Conservation (phyloP, 2,329 filamentous ascomycete genomes). For the Atkinsonella texensis region DNA sequence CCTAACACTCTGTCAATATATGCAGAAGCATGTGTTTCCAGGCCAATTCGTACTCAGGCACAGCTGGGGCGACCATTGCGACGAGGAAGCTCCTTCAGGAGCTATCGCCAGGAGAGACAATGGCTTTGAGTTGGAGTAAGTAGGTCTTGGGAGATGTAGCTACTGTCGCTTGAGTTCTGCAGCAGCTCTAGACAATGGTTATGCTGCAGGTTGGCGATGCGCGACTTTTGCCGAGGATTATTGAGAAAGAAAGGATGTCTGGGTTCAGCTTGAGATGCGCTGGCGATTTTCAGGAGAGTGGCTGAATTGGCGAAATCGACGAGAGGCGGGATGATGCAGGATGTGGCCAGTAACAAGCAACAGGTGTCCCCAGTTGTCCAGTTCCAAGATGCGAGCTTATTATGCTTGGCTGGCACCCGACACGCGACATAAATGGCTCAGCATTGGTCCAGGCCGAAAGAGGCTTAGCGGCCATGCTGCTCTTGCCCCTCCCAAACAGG, state of each 20-base stretch:
- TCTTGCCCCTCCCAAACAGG: too few species aligned
- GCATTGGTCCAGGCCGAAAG: too few species aligned
- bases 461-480: too few species aligned
- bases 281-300: neutral
- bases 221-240: neutral
- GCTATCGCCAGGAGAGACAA: conserved; percentile 1
- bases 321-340: neutral
- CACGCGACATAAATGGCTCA: too few species aligned
- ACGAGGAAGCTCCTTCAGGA: conserved; percentile 10
- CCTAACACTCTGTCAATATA: conserved; percentile 35
- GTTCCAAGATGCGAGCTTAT: too few species aligned
- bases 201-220: neutral
- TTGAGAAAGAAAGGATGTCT: neutral
- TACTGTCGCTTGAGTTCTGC: neutral
- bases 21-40: neutral
- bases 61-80: conserved; percentile 61
- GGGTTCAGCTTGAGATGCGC: neutral
- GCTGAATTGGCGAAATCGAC: neutral
- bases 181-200: neutral
- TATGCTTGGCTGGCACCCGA: too few species aligned
- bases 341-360: neutral
- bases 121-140: neutral
- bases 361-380: too few species aligned
- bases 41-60: conserved; percentile 51
- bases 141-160: neutral